These are phyloP conservation scores for Russula earlei DNA, from an alignment of 768 basidiomycete genomes.

Conservation along the genomic window DNA sequence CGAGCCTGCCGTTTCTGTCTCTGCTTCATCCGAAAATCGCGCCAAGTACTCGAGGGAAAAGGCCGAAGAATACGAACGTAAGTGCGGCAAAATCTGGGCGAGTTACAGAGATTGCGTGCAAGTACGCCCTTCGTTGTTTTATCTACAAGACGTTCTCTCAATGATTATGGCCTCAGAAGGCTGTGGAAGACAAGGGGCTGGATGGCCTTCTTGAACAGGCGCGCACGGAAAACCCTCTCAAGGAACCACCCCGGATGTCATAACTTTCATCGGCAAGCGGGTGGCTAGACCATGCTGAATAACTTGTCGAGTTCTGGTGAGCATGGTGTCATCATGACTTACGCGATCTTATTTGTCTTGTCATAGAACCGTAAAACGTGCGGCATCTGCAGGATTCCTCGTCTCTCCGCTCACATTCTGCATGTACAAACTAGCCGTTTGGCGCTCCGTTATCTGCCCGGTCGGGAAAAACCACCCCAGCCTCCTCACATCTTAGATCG, in stretches of 20 bases:
- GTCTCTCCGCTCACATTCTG: background rate
- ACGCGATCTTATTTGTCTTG: background rate
- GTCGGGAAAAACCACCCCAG: background rate
- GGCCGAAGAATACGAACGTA: slow-evolving; percentile 78
- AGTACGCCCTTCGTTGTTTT: slow-evolving; percentile 38
- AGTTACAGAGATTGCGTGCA: slow-evolving; percentile 75
- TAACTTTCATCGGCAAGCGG: slow-evolving; percentile 10
- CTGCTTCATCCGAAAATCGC: slow-evolving; percentile 35
- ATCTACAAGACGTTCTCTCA: background rate
- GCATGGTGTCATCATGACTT: background rate
- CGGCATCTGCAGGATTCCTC: background rate
- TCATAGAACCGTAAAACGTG: background rate
- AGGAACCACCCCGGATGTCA: slow-evolving; percentile 43
- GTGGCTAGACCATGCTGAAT: background rate
- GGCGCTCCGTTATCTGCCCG: background rate
- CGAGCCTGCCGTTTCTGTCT: slow-evolving; percentile 53
- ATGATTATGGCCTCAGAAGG: slow-evolving; percentile 42
- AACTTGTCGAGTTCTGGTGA: background rate
- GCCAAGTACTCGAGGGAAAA: slow-evolving; percentile 62
- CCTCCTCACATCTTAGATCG: background rate
- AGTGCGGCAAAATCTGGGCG: slow-evolving; percentile 78
- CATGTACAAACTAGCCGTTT: background rate
- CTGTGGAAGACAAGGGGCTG: slow-evolving; percentile 69
- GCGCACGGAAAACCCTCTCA: slow-evolving; percentile 33
- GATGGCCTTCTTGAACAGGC: slow-evolving; percentile 72